These are phyloP conservation scores for Coemansia sp. DNA, from an alignment of 192 early-diverging fungal species.

Conservation along the genomic window DNA sequence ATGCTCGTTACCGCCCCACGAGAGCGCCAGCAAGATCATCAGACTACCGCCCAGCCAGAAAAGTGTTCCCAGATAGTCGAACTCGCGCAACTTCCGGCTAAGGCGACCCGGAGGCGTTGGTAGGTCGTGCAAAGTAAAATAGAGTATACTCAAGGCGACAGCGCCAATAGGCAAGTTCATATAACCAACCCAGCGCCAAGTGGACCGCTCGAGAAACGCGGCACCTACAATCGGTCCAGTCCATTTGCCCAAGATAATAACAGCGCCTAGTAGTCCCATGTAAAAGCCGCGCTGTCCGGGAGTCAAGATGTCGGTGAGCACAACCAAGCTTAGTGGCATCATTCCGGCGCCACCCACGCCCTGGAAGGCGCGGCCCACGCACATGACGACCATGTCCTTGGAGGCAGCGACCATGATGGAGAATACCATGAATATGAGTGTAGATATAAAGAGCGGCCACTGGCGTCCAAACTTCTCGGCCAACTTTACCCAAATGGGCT, in stretches of 20 bases:
- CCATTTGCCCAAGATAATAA: slow-evolving; percentile 66
- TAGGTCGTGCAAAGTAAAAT: slow-evolving; percentile 63
- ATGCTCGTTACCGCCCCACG: slow-evolving; percentile 65
- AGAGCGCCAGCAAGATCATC: slow-evolving; percentile 61
- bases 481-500: slow-evolving; percentile 84
- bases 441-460: slow-evolving; percentile 43
- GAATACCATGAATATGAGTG: slow-evolving; percentile 53
- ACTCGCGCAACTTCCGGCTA: slow-evolving; percentile 47
- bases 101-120: slow-evolving; percentile 45
- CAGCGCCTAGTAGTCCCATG: slow-evolving; percentile 67
- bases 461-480: slow-evolving; percentile 73
- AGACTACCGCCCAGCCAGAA: slow-evolving; percentile 59
- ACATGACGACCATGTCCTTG: slow-evolving; percentile 50
- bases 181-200: slow-evolving; percentile 77
- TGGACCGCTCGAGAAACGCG: slow-evolving; percentile 62
- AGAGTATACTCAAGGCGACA: slow-evolving; percentile 57
- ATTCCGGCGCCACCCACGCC: slow-evolving; percentile 75
- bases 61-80: slow-evolving; percentile 64
- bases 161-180: slow-evolving; percentile 77
- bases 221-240: slow-evolving; percentile 75
- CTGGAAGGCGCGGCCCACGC: slow-evolving; percentile 71
- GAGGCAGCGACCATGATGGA: slow-evolving; percentile 56
- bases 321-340: slow-evolving; percentile 69
- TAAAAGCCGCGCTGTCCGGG: slow-evolving; percentile 70
- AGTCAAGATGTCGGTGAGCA: slow-evolving; percentile 76